Base-by-base conservation (phyloP, 2,329 filamentous ascomycete species). In the Chalaropsis thielavioides region DNA sequence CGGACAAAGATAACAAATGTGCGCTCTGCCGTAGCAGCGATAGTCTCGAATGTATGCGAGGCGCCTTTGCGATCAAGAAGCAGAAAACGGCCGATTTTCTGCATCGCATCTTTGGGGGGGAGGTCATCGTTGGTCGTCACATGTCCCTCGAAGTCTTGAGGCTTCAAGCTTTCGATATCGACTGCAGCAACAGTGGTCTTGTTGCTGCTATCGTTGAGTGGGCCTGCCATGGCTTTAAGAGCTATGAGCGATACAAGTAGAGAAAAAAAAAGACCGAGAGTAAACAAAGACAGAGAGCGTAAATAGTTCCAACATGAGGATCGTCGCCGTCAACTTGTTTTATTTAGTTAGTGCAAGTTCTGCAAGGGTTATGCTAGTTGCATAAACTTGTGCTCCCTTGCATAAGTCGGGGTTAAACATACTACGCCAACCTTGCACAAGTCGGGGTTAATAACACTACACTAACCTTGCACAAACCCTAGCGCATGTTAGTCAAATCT, bases 1-100 rank as follows among this genome's bases (percentile, higher is more conserved):
- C 88, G 81, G 66, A 92, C 80, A 72, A 92, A 91, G 69, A 91
- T 83, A 51, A 90, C 74, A 40, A 92, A 77, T 35, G 89, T 82
- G 2, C 84, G 77, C 19, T 79, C 76, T 13, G 80, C 76, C 2
- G 78, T 77, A 64, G 81, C 72, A 85, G 86, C 35, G 89, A 74
- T 69, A 80, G 83, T 73, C 81, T 81, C 73, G 19, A 90, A 90
- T 0, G 80, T 76, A 54, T 80, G 79, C 15, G 80, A 74, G 64
- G 82, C 83, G 65, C 85, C 84, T 66, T 85, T 73, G 44, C 77
- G 76, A 72, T 88, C 86, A 54, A 87, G 78, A 15, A 90, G 78
- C 0, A 78, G 75, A 71, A 82, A 80, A 68, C 79, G 72, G 68
- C 82, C 80, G 49, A 86, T 78, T 69, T 76, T 77, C 64, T 74